Conservation (phyloP, 768 basidiomycete genomes). For the Clavulina sp. region DNA sequence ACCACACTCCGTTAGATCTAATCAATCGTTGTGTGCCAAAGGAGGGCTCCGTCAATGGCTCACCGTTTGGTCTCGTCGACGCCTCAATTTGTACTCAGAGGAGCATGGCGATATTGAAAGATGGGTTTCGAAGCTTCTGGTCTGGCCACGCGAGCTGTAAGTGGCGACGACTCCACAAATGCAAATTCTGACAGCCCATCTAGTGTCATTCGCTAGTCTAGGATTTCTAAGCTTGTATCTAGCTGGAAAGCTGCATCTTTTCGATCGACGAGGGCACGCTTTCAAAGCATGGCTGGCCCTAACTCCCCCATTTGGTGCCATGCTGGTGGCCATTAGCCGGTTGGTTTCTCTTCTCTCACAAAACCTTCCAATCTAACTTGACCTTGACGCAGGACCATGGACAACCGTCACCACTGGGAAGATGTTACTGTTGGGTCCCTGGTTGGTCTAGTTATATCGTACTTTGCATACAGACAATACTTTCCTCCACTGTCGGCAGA, state of each 20-base stretch:
- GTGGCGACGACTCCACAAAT: constrained; percentile 16
- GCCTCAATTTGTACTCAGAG: constrained; percentile 65
- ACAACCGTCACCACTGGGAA: constrained; percentile 90
- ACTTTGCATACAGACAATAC: constrained; percentile 69
- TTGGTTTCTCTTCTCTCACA: no score
- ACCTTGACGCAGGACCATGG: no score
- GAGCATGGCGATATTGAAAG: constrained; percentile 36
- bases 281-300: constrained; percentile 76
- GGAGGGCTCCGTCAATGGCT: constrained; percentile 43
- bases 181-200: not conserved
- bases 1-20: constrained; percentile 27
- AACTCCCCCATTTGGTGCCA: constrained; percentile 57
- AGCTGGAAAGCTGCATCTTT: constrained; percentile 83
- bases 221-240: constrained; percentile 62
- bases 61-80: constrained; percentile 51
- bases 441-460: constrained; percentile 54
- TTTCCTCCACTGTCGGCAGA: constrained; percentile 54
- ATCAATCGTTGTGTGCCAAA: constrained; percentile 55
- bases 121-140: constrained; percentile 86
- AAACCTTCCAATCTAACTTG: no score
- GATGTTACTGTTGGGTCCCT: constrained; percentile 70
- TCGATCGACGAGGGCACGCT: constrained; percentile 60
- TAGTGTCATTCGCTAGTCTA: constrained; percentile 86
- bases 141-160: constrained; percentile 79
- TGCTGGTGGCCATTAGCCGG: constrained; percentile 64